Evolutionary conservation across 1,284 basidiomycete genomes (phyloP), one percentile per base, ranked within the genome.

Genomic region (Boletus holoroseus): DNA sequence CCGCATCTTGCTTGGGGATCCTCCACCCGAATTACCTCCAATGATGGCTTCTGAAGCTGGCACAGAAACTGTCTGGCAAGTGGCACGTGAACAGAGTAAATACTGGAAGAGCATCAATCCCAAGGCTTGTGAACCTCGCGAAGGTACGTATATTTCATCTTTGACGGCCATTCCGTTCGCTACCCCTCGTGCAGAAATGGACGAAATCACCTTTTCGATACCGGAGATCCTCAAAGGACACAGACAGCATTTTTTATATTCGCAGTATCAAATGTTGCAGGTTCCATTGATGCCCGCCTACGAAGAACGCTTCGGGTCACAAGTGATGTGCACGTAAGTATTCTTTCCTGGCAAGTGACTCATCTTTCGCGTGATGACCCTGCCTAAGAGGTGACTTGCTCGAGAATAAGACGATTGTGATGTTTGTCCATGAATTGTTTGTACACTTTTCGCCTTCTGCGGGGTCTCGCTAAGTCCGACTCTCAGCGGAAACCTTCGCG

Each of bases 351-450:
- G 11, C 13, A 39, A 39, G 35, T 39, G 16, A 31, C 46, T 22
- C 43, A 40, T 50, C 15, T 26, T 52, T 38, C 40, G 27, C 30
- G 15, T 22, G 31, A 37, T 56, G 20, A 62, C 46, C 22, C 35
- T 42, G 6, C 35, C n/a, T 22, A 50, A 89, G 88, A 18, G 63
- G 71, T 31, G 84, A 91, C 66, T 68, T 86, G 44, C 81, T 83
- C 66, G 79, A 79, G 50, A 86, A 79, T 54, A 73, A 81, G 30
- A 86, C 83, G 0, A 63, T 94, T 30, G 78, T 96, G 20, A 69
- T 95, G 34, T 88, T 95, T 60, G 82, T 88, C 8, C 94, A 96
- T 70, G 93, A 96, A 74, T 91, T 94, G 93, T 94, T 64, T 62
- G 86, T 71, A 42, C 44, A 37, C 13, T 53, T 12, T 47, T 31